Evolutionary conservation across 257 asterid genomes (phyloP), one percentile per base, ranked within the genome.

Genomic region (Mentha longifolia): DNA sequence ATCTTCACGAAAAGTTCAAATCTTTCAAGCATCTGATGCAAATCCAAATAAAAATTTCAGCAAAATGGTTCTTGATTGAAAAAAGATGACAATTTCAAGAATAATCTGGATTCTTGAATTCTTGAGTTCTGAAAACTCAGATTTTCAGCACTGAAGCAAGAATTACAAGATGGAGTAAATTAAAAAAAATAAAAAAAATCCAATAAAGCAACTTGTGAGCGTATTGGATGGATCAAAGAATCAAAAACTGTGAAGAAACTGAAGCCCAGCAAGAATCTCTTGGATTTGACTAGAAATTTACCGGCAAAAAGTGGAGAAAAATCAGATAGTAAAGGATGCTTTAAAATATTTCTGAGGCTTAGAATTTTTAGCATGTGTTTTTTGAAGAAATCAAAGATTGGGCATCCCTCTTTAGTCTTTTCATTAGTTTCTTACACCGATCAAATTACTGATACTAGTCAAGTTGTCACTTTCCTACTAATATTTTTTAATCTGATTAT

Each of bases 261-360:
- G 28, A 72, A 35, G 52, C 45, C 64, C 58, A 30, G 60, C 16
- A 51, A 19, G 28, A 55, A 43, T 70, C 37, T 9, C 17, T 7
- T 41, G 16, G n/a, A 59, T 39, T 66, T 19, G 74, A 63, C 55
- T 39, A 37, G 19, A 66, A 19, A n/a, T 45, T 70, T 6, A 42
- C 3, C 17, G 50, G 22, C 9, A 17, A 22, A 13, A 70, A 13
- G 39, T 13, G 9, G 7, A 59, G 19, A 28, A 54, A 20, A 8
- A 49, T 11, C 35, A 20, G 68, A 73, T 51, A 59, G 14, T 73
- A 61, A 78, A 68, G 56, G 58, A 67, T 31, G n/a, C 47, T 35
- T 67, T 45, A 41, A 64, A 9, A 6, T 10, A 7, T 17, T 39
- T 60, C 35, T 1, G 15, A 41, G 15, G 25, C 66, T 20, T 42